Evolutionary conservation across 352 stramenopile species (phyloP), one percentile per base, ranked within the genome.

Genomic region (Phytophthora tentaculata): DNA sequence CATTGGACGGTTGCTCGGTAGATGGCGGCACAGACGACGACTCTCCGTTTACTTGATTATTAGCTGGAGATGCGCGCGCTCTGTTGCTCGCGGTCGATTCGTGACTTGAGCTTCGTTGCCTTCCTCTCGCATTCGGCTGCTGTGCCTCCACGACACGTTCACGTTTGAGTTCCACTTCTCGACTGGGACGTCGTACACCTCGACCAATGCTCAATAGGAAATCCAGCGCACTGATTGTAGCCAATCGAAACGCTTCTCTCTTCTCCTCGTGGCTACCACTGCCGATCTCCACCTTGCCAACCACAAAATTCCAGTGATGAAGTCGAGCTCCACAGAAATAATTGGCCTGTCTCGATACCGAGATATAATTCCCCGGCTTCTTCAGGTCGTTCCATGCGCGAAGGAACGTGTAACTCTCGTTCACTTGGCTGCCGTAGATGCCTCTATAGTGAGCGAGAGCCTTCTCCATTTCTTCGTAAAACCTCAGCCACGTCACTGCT

Each of bases 211-310:
- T 65, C 23, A 77, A 24, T n/a, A 91, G 10, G 47, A 90, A 89
- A 20, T 72, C 51, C 23, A 84, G 71, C 3, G 81, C 72, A n/a
- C 73, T 77, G 5, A 74, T 51, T 0, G 73, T 72, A 2, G 81
- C 85, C 10, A 83, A 43, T 23, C 77, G 74, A 43, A 86, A 88
- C 22, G 81, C 83, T 26, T 76, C 70, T 7, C 75, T 62, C 44
- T 86, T 89, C 26, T 86, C 69, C 53, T 80, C 76, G 26, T 85
- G 69, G 22, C 83, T 90, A 5, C 83, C 83, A 56, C 82, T 91
- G 9, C 85, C 85, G 37, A 94, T 79, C 37, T 92, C 85, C 10
- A 94, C 74, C 16, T 83, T 90, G 5, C 79, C 85, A 10, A 89
- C 53, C 23, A 70, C 69, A 56, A 94, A 92, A 41, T 74, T 74